phyloP scores from a whole-genome alignment of 345 rosid genomes.

The Hibiscus tridactylites region DNA sequence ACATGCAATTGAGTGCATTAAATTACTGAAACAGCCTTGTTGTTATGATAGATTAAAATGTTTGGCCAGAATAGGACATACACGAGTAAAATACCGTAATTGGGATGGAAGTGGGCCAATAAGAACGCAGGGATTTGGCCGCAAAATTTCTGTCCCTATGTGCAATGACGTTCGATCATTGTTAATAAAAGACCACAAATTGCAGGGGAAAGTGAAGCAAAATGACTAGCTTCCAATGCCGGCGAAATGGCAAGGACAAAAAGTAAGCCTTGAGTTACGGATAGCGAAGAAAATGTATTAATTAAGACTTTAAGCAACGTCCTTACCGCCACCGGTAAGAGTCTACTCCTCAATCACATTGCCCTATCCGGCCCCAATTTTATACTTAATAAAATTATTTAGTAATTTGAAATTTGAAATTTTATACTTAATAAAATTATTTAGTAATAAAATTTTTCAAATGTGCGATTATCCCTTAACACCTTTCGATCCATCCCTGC shows the following conservation, averaged over 20 bases:
- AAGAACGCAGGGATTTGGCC: background rate
- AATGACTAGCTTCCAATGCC: background rate
- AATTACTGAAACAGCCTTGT: conserved; percentile 26
- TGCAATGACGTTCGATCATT: background rate
- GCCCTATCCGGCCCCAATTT: background rate
- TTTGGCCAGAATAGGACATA: background rate
- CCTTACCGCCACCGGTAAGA: background rate
- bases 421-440: too few species aligned
- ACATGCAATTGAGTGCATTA: background rate
- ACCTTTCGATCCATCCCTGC: too few species aligned
- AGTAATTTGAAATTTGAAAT: too few species aligned
- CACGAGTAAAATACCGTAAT: background rate
- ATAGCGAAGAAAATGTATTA: too few species aligned
- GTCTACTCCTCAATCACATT: background rate
- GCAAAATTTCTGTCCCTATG: background rate
- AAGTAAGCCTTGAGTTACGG: too few species aligned
- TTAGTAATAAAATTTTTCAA: too few species aligned
- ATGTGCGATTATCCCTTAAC: too few species aligned
- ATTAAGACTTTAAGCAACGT: background rate
- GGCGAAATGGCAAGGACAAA: too few species aligned
- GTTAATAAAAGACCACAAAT: background rate
- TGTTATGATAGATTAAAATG: background rate
- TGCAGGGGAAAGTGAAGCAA: background rate
- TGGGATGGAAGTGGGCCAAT: conserved; percentile 6
- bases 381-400: too few species aligned